These are phyloP conservation scores for Solanum ossicruentum DNA, from an alignment of 257 asterid genomes.

Conservation along the genomic window DNA sequence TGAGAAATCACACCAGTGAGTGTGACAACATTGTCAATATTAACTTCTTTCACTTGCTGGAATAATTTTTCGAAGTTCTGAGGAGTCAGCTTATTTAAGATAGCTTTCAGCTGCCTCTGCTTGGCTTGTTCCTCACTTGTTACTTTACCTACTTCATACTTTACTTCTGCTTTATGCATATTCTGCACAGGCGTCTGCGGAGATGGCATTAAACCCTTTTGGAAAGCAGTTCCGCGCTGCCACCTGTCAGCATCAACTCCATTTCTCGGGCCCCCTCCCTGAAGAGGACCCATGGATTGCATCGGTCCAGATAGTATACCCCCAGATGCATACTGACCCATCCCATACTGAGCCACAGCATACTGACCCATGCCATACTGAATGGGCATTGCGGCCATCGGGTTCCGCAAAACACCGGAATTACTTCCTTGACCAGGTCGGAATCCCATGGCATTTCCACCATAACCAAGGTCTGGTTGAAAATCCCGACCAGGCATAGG, in stretches of 20 bases:
- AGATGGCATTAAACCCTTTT: conserved; percentile 68
- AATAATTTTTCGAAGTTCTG: conserved; percentile 86
- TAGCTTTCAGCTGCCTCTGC: conserved; percentile 77
- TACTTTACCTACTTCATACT: conserved; percentile 75
- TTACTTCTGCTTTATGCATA: conserved; percentile 84
- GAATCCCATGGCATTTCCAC: conserved; percentile 25
- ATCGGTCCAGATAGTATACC: conserved; percentile 58
- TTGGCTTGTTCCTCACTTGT: conserved; percentile 80
- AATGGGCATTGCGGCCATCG: conserved; percentile 41
- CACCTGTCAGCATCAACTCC: conserved; percentile 76
- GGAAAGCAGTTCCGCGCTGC: conserved; percentile 68
- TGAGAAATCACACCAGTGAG: conserved; percentile 81
- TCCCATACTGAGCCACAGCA: background rate
- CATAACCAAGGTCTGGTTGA: conserved; percentile 28
- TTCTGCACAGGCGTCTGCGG: conserved; percentile 54
- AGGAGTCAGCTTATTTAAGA: conserved; percentile 93
- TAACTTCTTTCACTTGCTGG: conserved; percentile 76
- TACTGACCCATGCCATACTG: conserved; percentile 28
- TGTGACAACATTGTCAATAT: conserved; percentile 59
- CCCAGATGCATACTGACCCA: conserved; percentile 11
- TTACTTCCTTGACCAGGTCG: conserved; percentile 56
- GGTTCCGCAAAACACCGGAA: conserved; percentile 50
- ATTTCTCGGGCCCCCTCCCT: conserved; percentile 46
- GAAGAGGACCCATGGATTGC: conserved; percentile 59
- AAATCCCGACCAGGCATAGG: conserved; percentile 37